These are phyloP conservation scores for Xylaria longipes DNA, from an alignment of 495 filamentous ascomycete genomes.

Conservation along the genomic window DNA sequence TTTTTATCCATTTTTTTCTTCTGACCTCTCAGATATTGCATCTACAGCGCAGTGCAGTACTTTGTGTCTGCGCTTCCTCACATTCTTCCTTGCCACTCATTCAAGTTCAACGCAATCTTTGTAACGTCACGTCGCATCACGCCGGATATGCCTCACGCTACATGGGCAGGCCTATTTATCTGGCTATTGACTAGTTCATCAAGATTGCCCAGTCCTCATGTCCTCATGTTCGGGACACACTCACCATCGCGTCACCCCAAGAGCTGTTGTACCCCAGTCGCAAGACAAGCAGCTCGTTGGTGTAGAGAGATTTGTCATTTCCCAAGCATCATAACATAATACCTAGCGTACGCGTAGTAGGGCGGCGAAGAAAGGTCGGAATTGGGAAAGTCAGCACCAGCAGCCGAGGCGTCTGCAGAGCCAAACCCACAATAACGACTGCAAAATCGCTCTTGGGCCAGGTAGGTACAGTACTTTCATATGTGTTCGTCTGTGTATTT, in stretches of 20 bases:
- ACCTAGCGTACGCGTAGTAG: constrained; percentile 15
- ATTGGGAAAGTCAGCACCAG: constrained; percentile 23
- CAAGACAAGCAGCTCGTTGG: constrained; percentile 15
- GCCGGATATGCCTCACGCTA: constrained; percentile 24
- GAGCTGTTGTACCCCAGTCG: constrained; percentile 20
- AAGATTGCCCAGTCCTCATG: constrained; percentile 8
- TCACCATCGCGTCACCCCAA: constrained; percentile 25
- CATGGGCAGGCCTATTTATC: constrained; percentile 19
- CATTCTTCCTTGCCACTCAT: constrained; percentile 9
- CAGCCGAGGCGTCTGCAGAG: constrained; percentile 22
- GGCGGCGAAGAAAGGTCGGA: constrained; percentile 11
- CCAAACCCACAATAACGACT: constrained; percentile 10
- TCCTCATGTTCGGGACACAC: constrained; percentile 17
- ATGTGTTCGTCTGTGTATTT: background rate
- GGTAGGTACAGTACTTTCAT: constrained; percentile 6
- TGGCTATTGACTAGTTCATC: constrained; percentile 21
- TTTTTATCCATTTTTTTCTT: constrained; percentile 1
- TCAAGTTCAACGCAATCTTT: constrained; percentile 18
- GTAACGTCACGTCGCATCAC: constrained; percentile 28
- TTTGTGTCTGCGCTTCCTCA: constrained; percentile 10
- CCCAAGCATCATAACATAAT: constrained; percentile 27
- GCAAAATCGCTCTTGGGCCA: constrained; percentile 13
- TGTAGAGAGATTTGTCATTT: constrained; percentile 31
- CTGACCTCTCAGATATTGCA: background rate
- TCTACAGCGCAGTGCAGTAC: background rate